phyloP scores from a whole-genome alignment of 768 basidiomycete genomes.

The Podaxis mareebaensis region DNA sequence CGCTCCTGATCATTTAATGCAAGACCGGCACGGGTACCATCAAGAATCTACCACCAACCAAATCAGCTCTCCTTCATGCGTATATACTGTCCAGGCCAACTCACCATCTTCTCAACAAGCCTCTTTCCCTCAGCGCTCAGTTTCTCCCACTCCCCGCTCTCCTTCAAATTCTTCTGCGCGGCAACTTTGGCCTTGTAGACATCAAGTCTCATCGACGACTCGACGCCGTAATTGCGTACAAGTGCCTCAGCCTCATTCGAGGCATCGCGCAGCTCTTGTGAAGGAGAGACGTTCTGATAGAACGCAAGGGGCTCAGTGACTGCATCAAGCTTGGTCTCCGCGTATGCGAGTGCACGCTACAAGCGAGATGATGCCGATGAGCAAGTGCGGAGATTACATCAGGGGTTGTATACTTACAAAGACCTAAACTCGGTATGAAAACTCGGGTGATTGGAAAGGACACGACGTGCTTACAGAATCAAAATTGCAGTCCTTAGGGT shows the following conservation, averaged over 20 bases:
- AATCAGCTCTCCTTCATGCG: not conserved
- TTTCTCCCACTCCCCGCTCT: conserved; percentile 59
- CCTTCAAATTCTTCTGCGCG: conserved; percentile 69
- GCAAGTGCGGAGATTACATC: conserved; percentile 7
- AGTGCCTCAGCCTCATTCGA: conserved; percentile 74
- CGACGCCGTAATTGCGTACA: conserved; percentile 70
- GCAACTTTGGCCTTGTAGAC: conserved; percentile 72
- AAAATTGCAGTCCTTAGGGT: conserved; percentile 60
- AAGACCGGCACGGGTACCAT: conserved; percentile 79
- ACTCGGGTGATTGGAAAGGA: not conserved
- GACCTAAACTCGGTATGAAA: conserved; percentile 44
- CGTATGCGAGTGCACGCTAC: conserved; percentile 47
- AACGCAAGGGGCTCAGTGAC: conserved; percentile 66
- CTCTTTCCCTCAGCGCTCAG: conserved; percentile 69
- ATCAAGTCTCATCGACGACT: conserved; percentile 80
- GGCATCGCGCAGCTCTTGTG: conserved; percentile 78
- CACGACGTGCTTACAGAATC: conserved; percentile 52
- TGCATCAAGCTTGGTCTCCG: conserved; percentile 54
- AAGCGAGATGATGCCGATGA: conserved; percentile 10
- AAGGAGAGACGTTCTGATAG: conserved; percentile 79
- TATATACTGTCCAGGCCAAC: conserved; percentile 12
- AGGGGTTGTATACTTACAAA: conserved; percentile 54
- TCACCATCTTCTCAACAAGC: conserved; percentile 76
- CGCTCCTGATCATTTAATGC: conserved; percentile 67
- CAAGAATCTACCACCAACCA: conserved; percentile 47